Percentiles rank a stretch among this genome's conserved stretches.
Evolutionary conservation across 441 rosid species (phyloP).

Genomic region (Adansonia grandidieri): DNA sequence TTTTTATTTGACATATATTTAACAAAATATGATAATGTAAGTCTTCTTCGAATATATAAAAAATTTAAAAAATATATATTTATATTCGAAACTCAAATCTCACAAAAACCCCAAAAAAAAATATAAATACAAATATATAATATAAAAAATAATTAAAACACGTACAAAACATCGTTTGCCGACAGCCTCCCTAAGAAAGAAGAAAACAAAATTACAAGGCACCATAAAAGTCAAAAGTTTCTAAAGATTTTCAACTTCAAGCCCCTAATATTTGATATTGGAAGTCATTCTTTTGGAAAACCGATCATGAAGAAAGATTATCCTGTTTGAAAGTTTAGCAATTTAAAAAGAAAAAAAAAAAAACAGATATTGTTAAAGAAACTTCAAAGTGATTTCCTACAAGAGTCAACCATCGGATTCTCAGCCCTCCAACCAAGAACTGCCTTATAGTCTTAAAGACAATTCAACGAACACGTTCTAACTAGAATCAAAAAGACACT

Average conservation of each 20-base stretch:
- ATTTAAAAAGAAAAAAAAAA: background rate
- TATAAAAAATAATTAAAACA: background rate
- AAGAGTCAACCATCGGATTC: conserved; percentile 30
- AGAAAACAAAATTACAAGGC: background rate
- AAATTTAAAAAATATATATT: too few species aligned
- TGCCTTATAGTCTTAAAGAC: conserved; percentile 19
- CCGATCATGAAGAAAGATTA: background rate
- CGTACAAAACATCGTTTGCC: too few species aligned
- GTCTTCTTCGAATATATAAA: too few species aligned
- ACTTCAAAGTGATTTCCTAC: conserved; percentile 4
- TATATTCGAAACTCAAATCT: too few species aligned
- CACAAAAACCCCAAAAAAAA: too few species aligned
- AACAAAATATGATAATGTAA: too few species aligned
- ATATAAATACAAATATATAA: too few species aligned
- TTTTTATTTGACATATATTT: too few species aligned
- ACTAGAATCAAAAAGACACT: background rate
- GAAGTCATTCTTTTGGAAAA: background rate
- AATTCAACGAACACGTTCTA: conserved; percentile 28
- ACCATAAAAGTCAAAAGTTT: background rate
- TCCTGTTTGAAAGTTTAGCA: background rate
- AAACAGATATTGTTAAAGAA: conserved; percentile 2
- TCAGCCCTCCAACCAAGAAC: conserved; percentile 31
- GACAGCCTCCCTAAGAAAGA: too few species aligned
- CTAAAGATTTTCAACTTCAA: background rate
- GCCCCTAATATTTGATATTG: background rate